Base-by-base conservation (phyloP, 768 basidiomycete species). In the Amanita exitialis region DNA sequence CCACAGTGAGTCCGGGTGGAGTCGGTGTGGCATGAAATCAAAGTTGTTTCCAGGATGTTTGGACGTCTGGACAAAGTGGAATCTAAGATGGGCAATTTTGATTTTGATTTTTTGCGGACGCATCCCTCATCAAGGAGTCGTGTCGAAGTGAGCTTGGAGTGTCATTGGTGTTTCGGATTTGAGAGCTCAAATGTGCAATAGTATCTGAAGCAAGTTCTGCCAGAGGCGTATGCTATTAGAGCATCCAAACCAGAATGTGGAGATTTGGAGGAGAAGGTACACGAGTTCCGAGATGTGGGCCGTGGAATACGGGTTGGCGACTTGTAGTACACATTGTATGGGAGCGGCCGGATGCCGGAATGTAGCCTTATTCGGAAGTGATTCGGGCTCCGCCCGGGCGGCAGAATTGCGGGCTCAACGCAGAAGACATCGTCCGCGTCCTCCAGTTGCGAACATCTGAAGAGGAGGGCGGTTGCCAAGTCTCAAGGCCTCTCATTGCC, bases 71-170 rank as follows among this genome's bases (percentile, higher is more conserved):
- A 71, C 0, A 65, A 72, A 45, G 57, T 80, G 3, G 86, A 91
- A 63, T 64, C 71, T 15, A 60, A 66, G n/a, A 54, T 59, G 43
- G 61, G 16, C 35, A 61, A 37, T 42, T 52, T 60, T 23, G 79
- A 39, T 42, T 53, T 60, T 23, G 80, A 82, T 48, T 89, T 97
- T 67, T 62, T 93, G 30, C 71, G 70, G 23, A 96, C 94, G 0
- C 94, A 97, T 65, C 94, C 94, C 0, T 72, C 81, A 4, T 81
- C 83, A 20, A 69, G 74, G 36, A 81, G 74, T 59, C 79, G 93
- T 18, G 79, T 90, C 52, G 73, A 83, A 71, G 90, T 87, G 55
- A 53, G 77, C 56, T 12, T 54, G 6, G 27, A 18, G 18, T 30
- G 15, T 3, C 12, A 39, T 23, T 23, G 13, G 36, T 13, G 13